These are phyloP conservation scores for Taxawa tesnikishii DNA, from an alignment of 2,329 filamentous ascomycete species.

Conservation along the genomic window DNA sequence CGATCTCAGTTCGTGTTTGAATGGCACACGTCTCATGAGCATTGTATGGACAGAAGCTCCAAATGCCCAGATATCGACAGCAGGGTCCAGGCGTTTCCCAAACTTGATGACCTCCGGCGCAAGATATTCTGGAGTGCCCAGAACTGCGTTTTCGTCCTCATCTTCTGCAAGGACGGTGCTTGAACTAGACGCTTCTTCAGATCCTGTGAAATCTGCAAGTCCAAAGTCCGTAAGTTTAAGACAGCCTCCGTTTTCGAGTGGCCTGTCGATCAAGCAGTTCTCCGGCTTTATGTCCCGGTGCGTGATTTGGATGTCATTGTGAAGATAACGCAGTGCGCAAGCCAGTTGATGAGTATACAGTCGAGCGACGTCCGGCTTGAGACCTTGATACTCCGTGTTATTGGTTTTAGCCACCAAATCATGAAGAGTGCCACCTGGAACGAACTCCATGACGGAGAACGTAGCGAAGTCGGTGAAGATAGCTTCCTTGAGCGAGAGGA, in stretches of 20 bases:
- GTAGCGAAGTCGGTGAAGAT: constrained; percentile 58
- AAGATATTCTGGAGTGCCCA: constrained; percentile 47
- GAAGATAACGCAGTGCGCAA: constrained; percentile 51
- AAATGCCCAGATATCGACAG: constrained; percentile 56
- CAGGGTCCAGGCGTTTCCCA: constrained; percentile 31
- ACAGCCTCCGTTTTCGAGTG: constrained; percentile 29
- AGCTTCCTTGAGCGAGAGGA: constrained; percentile 50
- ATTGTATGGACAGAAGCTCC: constrained; percentile 51
- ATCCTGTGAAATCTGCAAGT: constrained; percentile 54
- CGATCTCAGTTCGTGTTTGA: constrained; percentile 47
- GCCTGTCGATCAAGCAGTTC: constrained; percentile 48
- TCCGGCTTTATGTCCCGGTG: constrained; percentile 59
- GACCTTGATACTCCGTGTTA: constrained; percentile 25
- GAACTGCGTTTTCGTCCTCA: constrained; percentile 35
- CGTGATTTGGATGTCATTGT: constrained; percentile 54
- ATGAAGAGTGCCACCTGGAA: constrained; percentile 51
- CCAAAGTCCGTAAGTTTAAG: constrained; percentile 57
- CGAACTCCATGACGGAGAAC: constrained; percentile 54
- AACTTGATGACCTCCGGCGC: constrained; percentile 35
- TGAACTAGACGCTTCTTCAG: constrained; percentile 1
- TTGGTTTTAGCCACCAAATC: constrained; percentile 48
- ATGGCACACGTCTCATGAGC: constrained; percentile 49
- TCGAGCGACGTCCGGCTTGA: constrained; percentile 40
- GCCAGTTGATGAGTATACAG: constrained; percentile 52
- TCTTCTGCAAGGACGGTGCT: constrained; percentile 37